These are phyloP conservation scores for Pythium grandisporangium DNA, from an alignment of 352 stramenopile species.

Conservation along the genomic window DNA sequence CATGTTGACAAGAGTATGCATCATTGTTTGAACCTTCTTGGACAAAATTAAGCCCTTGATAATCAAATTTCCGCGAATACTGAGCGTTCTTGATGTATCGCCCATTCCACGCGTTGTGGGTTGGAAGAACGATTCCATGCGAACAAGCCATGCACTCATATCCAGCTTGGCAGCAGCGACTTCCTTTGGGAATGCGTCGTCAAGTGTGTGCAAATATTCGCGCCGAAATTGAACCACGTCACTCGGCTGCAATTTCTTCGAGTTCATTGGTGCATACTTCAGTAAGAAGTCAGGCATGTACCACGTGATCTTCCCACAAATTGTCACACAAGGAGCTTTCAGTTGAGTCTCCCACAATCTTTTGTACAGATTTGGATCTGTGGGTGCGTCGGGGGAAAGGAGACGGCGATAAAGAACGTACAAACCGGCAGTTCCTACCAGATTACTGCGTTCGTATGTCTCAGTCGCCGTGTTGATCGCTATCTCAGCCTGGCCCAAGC, in stretches of 20 bases:
- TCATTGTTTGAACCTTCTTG: conserved; percentile 85
- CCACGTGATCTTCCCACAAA: conserved; percentile 81
- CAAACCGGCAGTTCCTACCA: conserved; percentile 83
- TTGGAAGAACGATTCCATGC: conserved; percentile 86
- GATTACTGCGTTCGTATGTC: conserved; percentile 80
- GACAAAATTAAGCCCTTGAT: conserved; percentile 87
- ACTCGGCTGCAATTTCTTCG: conserved; percentile 71
- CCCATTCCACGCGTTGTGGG: conserved; percentile 67
- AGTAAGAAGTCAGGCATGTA: conserved; percentile 83
- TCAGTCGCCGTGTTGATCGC: conserved; percentile 80
- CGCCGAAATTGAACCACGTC: conserved; percentile 73
- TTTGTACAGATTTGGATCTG: conserved; percentile 87
- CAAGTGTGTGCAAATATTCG: conserved; percentile 70
- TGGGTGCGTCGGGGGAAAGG: conserved; percentile 71
- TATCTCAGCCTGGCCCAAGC: conserved; percentile 47
- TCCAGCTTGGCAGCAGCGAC: conserved; percentile 76
- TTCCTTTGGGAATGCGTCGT: conserved; percentile 70
- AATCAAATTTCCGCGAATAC: conserved; percentile 85
- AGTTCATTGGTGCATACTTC: conserved; percentile 74
- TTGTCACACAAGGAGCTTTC: conserved; percentile 74
- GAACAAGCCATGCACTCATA: conserved; percentile 75
- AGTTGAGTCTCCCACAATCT: conserved; percentile 84
- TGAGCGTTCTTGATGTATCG: conserved; percentile 62
- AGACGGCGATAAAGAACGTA: conserved; percentile 86
- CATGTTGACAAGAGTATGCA: conserved; percentile 83